These are phyloP conservation scores for Plasmopara viticola DNA, from an alignment of 352 stramenopile genomes.

Conservation along the genomic window DNA sequence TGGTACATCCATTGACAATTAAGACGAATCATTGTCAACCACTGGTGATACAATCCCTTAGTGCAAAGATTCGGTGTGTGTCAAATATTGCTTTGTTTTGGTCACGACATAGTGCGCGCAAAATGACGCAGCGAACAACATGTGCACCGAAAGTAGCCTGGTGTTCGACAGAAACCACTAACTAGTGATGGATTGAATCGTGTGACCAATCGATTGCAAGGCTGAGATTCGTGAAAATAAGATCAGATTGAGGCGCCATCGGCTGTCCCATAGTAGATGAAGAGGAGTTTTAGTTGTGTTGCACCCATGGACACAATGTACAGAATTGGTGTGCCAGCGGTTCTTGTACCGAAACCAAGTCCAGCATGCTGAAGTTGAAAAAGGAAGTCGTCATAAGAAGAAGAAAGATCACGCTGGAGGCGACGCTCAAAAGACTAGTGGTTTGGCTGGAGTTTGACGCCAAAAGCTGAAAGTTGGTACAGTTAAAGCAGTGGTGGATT, in stretches of 20 bases:
- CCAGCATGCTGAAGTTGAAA: background rate
- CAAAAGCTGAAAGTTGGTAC: background rate
- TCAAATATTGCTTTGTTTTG: background rate
- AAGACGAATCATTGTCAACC: too few species aligned
- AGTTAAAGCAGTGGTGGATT: too few species aligned
- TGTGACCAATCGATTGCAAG: background rate
- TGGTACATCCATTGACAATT: background rate
- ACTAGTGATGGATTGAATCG: background rate
- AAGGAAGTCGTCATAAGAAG: too few species aligned
- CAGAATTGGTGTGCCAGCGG: background rate
- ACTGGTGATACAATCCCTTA: too few species aligned
- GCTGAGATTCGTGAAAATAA: background rate
- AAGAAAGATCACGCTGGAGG: too few species aligned
- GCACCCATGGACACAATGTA: slow-evolving; percentile 1
- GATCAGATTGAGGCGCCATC: background rate
- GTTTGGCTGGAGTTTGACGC: too few species aligned
- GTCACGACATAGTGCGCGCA: slow-evolving; percentile 7
- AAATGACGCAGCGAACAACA: slow-evolving; percentile 1
- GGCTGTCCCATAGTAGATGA: slow-evolving; percentile 2
- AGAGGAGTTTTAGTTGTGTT: background rate
- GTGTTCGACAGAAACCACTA: background rate
- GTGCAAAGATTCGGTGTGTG: too few species aligned
- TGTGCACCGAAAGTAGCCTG: background rate
- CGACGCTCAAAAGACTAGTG: too few species aligned
- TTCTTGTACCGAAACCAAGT: slow-evolving; percentile 10